A percentile compares a stretch with the other conserved stretches of the same genome.
Evolutionary conservation across 345 rosid species (phyloP).

Genomic region (Hypericum androsaemum): DNA sequence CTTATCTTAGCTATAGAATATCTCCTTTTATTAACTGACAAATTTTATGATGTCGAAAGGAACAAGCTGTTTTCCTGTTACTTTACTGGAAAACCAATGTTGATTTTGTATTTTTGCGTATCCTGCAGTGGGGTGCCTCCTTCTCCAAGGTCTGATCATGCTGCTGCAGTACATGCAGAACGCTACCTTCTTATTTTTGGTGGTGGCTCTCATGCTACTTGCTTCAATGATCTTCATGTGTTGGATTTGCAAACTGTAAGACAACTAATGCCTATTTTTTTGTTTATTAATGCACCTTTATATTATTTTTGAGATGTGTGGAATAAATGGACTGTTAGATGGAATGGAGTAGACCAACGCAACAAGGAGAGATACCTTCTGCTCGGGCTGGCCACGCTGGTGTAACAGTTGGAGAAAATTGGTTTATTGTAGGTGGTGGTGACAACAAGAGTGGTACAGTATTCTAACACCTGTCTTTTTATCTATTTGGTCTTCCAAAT

Average conservation of each 20-base stretch:
- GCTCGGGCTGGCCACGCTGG: slow-evolving; percentile 98
- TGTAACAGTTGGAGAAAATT: slow-evolving; percentile 92
- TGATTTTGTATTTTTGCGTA: background rate
- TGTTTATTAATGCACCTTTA: slow-evolving; percentile 9
- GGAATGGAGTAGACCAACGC: slow-evolving; percentile 98
- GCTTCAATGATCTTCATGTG: slow-evolving; percentile 91
- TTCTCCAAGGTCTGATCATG: slow-evolving; percentile 96
- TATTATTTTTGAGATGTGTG: slow-evolving; percentile 10
- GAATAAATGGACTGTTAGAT: slow-evolving; percentile 38
- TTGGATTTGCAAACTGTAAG: slow-evolving; percentile 96
- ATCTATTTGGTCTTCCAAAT: background rate
- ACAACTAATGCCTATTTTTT: slow-evolving; percentile 11
- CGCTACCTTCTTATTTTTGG: slow-evolving; percentile 96
- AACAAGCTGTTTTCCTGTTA: slow-evolving; percentile 3
- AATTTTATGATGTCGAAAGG: background rate
- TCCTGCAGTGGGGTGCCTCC: slow-evolving; percentile 81
- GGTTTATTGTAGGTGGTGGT: slow-evolving; percentile 99
- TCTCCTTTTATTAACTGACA: no score
- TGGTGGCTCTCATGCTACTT: slow-evolving; percentile 91
- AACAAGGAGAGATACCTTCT: slow-evolving; percentile 84
- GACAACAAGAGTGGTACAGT: slow-evolving; percentile 84
- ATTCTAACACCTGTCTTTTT: slow-evolving; percentile 5
- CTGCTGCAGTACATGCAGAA: slow-evolving; percentile 96
- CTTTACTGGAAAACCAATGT: background rate
- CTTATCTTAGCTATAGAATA: no score